Evolutionary conservation across 208 protist species (phyloP).

Genomic region (Naegleria lovaniensis): DNA sequence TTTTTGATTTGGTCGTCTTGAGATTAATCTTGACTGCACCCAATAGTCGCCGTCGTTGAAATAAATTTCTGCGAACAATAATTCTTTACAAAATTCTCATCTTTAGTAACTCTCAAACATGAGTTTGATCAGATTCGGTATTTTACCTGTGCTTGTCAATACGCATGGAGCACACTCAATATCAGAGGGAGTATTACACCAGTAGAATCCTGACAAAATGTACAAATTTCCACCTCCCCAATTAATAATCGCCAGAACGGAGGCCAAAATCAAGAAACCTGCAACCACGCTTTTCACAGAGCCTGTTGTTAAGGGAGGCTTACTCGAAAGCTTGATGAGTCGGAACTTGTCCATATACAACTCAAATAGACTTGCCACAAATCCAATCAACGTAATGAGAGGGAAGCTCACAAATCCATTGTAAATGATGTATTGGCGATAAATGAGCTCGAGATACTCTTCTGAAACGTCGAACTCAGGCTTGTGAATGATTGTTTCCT

Average conservation of each 20-base stretch:
- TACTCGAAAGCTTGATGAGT: not conserved
- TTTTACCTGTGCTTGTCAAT: not conserved
- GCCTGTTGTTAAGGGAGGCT: not conserved
- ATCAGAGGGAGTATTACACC: not conserved
- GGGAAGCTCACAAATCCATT: not conserved
- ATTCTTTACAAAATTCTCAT: too few species aligned
- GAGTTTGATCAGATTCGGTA: not conserved
- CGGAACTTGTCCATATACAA: not conserved
- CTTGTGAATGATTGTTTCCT: too few species aligned
- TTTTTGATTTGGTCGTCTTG: too few species aligned
- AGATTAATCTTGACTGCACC: too few species aligned
- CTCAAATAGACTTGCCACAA: not conserved
- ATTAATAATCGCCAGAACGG: not conserved
- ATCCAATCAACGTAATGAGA: not conserved
- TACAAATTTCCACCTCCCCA: constrained; percentile 13
- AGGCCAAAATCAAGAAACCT: not conserved
- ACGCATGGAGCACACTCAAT: not conserved
- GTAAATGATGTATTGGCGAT: not conserved
- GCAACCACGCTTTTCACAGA: not conserved
- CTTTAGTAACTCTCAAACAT: not conserved
- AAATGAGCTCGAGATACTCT: constrained; percentile 15
- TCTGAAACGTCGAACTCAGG: constrained; percentile 20
- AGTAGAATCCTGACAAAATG: not conserved
- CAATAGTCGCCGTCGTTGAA: too few species aligned
- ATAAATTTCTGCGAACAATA: too few species aligned